Percentiles rank a stretch among this genome's conserved stretches.
phyloP scores from a whole-genome alignment of 2,329 filamentous ascomycete species.

The Calycina herbarum region DNA sequence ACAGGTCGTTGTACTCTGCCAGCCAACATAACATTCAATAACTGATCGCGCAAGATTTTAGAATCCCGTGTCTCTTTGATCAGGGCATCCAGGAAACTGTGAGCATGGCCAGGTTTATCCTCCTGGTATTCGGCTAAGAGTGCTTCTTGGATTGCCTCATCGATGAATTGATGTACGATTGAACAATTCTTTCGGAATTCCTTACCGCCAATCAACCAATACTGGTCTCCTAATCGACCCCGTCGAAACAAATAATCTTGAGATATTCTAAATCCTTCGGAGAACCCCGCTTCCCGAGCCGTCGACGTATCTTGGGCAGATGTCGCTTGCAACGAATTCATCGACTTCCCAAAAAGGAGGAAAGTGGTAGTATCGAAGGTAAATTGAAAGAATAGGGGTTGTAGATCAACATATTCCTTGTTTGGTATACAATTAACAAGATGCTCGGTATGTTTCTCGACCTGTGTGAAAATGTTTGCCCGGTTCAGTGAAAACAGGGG shows the following conservation, averaged over 20 bases:
- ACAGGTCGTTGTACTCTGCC: conserved; percentile 29
- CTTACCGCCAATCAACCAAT: not conserved
- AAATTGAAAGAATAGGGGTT: conserved; percentile 6
- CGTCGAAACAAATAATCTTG: not conserved
- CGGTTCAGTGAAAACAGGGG: not conserved
- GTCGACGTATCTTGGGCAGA: not conserved
- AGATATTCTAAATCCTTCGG: not conserved
- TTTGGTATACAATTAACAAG: not conserved
- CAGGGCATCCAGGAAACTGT: not conserved
- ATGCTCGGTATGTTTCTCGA: not conserved
- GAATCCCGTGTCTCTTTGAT: not conserved
- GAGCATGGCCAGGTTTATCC: not conserved
- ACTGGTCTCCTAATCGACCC: not conserved
- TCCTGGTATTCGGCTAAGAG: not conserved
- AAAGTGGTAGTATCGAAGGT: not conserved
- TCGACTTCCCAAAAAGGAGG: conserved; percentile 7
- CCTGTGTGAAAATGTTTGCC: not conserved
- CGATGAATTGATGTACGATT: not conserved
- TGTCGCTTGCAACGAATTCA: not conserved
- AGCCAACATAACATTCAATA: conserved; percentile 39
- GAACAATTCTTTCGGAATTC: not conserved
- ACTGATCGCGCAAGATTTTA: not conserved
- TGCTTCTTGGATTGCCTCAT: not conserved
- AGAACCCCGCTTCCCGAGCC: not conserved
- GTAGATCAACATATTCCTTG: not conserved